Conservation (phyloP, 2,329 filamentous ascomycete genomes). For the Venturia asperata region DNA sequence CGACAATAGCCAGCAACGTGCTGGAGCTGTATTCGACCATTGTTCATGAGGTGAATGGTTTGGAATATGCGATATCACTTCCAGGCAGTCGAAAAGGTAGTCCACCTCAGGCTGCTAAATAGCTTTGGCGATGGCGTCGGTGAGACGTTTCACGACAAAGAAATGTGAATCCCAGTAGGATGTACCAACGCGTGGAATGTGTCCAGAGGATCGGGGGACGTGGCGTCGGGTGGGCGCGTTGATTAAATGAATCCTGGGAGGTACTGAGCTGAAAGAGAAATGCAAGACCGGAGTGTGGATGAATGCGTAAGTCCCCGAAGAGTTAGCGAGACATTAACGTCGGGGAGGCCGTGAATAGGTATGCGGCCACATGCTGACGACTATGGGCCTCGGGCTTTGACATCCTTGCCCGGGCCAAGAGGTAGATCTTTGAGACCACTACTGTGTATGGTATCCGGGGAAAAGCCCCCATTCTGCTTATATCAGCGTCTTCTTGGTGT, state of each 20-base stretch:
- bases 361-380: neutral
- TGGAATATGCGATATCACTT: neutral
- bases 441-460: too few species aligned
- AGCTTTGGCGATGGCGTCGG: neutral
- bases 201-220: neutral
- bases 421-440: too few species aligned
- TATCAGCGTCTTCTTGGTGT: too few species aligned
- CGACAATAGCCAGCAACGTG: slow-evolving; percentile 1
- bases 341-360: too few species aligned
- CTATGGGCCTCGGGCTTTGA: neutral
- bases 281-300: neutral
- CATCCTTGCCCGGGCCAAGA: too few species aligned
- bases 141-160: neutral
- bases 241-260: neutral
- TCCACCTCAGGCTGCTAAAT: neutral
- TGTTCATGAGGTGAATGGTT: neutral
- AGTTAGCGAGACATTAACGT: neutral
- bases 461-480: too few species aligned
- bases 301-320: neutral
- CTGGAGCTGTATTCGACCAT: neutral
- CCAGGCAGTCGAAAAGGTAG: neutral
- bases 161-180: neutral
- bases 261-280: neutral
- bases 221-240: neutral
- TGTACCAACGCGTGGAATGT: slow-evolving; percentile 4